phyloP scores from a whole-genome alignment of 2,329 filamentous ascomycete species.

The Stemphylium lycopersici region DNA sequence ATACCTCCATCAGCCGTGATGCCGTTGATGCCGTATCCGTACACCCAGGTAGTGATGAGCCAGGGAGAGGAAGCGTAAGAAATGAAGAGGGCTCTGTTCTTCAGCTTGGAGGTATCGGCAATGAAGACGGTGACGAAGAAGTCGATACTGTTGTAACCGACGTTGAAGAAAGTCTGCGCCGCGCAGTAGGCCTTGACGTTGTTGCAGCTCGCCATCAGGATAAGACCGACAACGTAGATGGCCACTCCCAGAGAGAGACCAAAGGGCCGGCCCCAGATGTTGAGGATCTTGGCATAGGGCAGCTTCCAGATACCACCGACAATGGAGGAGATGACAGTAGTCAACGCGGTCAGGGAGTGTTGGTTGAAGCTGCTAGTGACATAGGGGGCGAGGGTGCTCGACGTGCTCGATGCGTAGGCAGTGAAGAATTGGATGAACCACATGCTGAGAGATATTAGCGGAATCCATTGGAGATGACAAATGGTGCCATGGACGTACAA shows the following conservation, averaged over 20 bases:
- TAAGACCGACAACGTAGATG: slow-evolving; percentile 53
- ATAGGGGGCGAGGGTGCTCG: slow-evolving; percentile 49
- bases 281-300: slow-evolving; percentile 52
- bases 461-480: background rate
- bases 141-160: slow-evolving; percentile 65
- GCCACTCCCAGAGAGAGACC: slow-evolving; percentile 45
- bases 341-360: slow-evolving; percentile 49
- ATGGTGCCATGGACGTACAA: slow-evolving; percentile 23
- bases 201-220: slow-evolving; percentile 71
- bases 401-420: slow-evolving; percentile 52
- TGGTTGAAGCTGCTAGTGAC: slow-evolving; percentile 49
- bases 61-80: slow-evolving; percentile 52
- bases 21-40: slow-evolving; percentile 31
- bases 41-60: slow-evolving; percentile 42
- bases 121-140: slow-evolving; percentile 71
- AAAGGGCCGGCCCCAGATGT: slow-evolving; percentile 51
- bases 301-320: slow-evolving; percentile 50
- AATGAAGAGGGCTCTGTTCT: slow-evolving; percentile 67
- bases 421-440: slow-evolving; percentile 56
- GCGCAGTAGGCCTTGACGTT: slow-evolving; percentile 68
- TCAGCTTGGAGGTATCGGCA: slow-evolving; percentile 69
- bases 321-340: slow-evolving; percentile 47
- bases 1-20: slow-evolving; percentile 56
- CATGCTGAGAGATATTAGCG: slow-evolving; percentile 31
- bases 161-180: slow-evolving; percentile 69